Evolutionary conservation across 2,329 filamentous ascomycete genomes (phyloP).

Genomic region (Fusarium sp.): DNA sequence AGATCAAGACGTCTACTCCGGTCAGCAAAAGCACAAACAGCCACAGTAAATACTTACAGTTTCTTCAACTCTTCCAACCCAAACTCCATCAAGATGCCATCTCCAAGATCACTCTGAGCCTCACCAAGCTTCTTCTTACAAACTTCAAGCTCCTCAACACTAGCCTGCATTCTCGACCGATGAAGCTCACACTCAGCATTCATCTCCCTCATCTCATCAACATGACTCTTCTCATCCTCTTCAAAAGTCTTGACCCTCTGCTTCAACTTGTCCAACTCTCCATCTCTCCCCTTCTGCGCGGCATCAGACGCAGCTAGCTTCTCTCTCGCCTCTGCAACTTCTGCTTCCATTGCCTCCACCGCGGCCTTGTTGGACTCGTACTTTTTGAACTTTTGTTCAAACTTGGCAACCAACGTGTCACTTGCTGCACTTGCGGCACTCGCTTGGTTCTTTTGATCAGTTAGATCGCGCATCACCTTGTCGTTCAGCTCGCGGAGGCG

Average conservation of each 20-base stretch:
- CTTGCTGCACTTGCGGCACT: constrained; percentile 34
- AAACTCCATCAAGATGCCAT: constrained; percentile 35
- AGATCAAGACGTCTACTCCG: constrained; percentile 36
- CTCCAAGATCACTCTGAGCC: constrained; percentile 39
- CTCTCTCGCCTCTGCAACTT: constrained; percentile 54
- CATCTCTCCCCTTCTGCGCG: constrained; percentile 52
- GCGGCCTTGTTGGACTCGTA: constrained; percentile 41
- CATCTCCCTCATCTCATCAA: constrained; percentile 41
- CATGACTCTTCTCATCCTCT: constrained; percentile 27
- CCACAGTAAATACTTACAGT: constrained; percentile 26
- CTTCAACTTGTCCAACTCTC: constrained; percentile 54
- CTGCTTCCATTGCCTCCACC: constrained; percentile 55
- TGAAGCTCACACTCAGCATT: constrained; percentile 41
- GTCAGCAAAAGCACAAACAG: constrained; percentile 4
- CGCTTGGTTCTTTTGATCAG: constrained; percentile 36
- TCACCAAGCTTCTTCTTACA: constrained; percentile 35
- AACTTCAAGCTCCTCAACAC: constrained; percentile 26
- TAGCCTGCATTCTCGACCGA: constrained; percentile 37
- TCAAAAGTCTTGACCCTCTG: constrained; percentile 30
- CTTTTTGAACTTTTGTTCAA: constrained; percentile 40
- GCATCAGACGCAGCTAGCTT: constrained; percentile 51
- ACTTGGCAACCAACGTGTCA: constrained; percentile 36
- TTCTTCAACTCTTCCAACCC: constrained; percentile 33
- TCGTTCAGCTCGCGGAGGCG: constrained; percentile 41
- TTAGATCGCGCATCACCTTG: constrained; percentile 37